phyloP scores from a whole-genome alignment of 768 basidiomycete species.

The Calocera viscosa region DNA sequence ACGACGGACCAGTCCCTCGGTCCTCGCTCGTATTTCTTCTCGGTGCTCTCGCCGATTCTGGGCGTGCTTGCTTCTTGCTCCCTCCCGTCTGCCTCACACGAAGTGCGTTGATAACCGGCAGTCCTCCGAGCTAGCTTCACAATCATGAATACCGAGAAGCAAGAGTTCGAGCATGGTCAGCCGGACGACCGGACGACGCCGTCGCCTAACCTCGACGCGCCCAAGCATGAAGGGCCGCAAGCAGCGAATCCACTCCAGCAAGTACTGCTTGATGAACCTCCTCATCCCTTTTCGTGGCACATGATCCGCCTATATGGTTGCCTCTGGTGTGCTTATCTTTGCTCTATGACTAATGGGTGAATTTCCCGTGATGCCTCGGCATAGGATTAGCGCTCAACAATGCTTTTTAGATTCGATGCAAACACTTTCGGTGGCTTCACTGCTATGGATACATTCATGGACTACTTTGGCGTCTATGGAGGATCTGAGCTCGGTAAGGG shows the following conservation, averaged over 20 bases:
- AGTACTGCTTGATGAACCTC: conserved; percentile 13
- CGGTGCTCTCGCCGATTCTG: background rate
- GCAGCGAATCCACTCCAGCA: background rate
- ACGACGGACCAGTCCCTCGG: background rate
- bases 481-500: background rate
- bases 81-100: background rate
- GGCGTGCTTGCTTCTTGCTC: background rate
- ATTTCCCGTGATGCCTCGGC: background rate
- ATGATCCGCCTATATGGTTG: conserved; percentile 13
- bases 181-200: conserved; percentile 2
- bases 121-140: background rate
- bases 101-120: background rate
- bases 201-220: background rate
- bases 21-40: background rate
- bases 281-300: conserved; percentile 3
- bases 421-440: conserved; percentile 25
- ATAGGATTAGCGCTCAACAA: background rate
- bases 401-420: conserved; percentile 17
- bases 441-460: conserved; percentile 21
- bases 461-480: conserved; percentile 20
- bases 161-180: background rate
- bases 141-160: background rate
- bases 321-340: conserved; percentile 23
- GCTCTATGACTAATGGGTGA: conserved; percentile 23
- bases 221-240: background rate